Evolutionary conservation across 73 alveolate genomes (phyloP), one percentile per base, ranked within the genome.

Genomic region (Durusdinium trenchii): DNA sequence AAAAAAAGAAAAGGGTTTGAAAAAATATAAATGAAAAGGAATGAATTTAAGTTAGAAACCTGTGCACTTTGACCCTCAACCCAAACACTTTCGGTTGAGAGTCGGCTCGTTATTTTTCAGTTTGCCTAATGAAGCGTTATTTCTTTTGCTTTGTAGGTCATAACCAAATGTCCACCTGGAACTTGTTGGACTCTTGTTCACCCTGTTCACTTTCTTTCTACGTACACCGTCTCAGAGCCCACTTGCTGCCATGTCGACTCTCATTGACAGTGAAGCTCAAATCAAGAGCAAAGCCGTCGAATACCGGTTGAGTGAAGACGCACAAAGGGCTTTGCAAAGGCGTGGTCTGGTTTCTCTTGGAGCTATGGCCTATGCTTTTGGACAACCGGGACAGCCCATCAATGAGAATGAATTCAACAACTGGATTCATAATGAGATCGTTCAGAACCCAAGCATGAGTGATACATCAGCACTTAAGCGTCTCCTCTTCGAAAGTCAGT

Each of bases 311-410:
- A 18, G 43, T 28, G 51, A 14, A 26, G 84, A 28, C 7, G 3
- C 38, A 9, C 51, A 6, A 16, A n/a, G 26, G 6, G 51, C 47
- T 32, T 6, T 71, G 36, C 47, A 32, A 10, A n/a, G 3, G 18
- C 52, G 30, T 6, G 84, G 84, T 51, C 6, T 71, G 3, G 5
- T 28, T 3, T 14, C 84, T 32, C 6, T 71, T 9, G 48, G 43
- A 3, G 51, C 3, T 9, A 6, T 71, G 48, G 84, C 84, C 6
- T 71, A 71, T 71, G 84, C 84, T 10, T 38, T 36, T n/a, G 84
- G 84, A 6, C 84, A 71, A 51, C 84, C 84, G 7, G 51, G 84
- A 3, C 84, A 71, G 28, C 84, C 52, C 51, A 71, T 71, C 84
- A 4, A 14, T 71, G 84, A n/a, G 30, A 51, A 16, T 36, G 48